A percentile compares a stretch with the other conserved stretches of the same genome.
phyloP scores from a whole-genome alignment of 495 filamentous ascomycete species.

The Viridothelium virens region DNA sequence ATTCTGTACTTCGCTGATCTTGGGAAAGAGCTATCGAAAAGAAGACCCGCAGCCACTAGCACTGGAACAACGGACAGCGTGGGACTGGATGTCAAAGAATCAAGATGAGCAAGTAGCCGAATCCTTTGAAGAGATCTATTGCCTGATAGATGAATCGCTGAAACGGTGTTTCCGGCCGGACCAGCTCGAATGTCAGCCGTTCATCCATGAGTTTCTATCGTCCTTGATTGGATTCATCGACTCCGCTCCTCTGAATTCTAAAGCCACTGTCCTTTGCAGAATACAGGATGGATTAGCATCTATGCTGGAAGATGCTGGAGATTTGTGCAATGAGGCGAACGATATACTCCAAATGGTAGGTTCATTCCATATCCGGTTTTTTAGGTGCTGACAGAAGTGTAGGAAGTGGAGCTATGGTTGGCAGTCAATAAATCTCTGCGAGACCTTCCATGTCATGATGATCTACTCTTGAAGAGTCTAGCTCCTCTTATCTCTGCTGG shows the following conservation, averaged over 20 bases:
- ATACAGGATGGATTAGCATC: slow-evolving; percentile 52
- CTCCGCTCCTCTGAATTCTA: slow-evolving; percentile 31
- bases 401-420: slow-evolving; percentile 33
- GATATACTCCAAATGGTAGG: neutral
- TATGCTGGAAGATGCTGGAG: slow-evolving; percentile 53
- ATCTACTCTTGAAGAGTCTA: slow-evolving; percentile 40
- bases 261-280: slow-evolving; percentile 38
- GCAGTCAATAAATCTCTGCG: slow-evolving; percentile 20
- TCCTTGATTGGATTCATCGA: slow-evolving; percentile 33
- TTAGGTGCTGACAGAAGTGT: slow-evolving; percentile 19
- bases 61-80: slow-evolving; percentile 49
- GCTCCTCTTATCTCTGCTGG: slow-evolving; percentile 50
- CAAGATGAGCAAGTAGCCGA: slow-evolving; percentile 38
- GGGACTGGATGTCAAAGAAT: slow-evolving; percentile 43
- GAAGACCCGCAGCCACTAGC: slow-evolving; percentile 47
- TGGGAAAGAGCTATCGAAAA: slow-evolving; percentile 29
- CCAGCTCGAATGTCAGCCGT: neutral
- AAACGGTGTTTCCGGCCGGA: neutral
- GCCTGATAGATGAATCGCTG: neutral
- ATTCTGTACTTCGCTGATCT: slow-evolving; percentile 21
- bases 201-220: slow-evolving; percentile 29
- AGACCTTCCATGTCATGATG: slow-evolving; percentile 35
- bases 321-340: slow-evolving; percentile 14
- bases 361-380: neutral
- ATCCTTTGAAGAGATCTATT: slow-evolving; percentile 41